Percentiles rank a stretch among this genome's conserved stretches.
Conservation (phyloP, 2,329 filamentous ascomycete genomes). For the Fusarium aywerte region DNA sequence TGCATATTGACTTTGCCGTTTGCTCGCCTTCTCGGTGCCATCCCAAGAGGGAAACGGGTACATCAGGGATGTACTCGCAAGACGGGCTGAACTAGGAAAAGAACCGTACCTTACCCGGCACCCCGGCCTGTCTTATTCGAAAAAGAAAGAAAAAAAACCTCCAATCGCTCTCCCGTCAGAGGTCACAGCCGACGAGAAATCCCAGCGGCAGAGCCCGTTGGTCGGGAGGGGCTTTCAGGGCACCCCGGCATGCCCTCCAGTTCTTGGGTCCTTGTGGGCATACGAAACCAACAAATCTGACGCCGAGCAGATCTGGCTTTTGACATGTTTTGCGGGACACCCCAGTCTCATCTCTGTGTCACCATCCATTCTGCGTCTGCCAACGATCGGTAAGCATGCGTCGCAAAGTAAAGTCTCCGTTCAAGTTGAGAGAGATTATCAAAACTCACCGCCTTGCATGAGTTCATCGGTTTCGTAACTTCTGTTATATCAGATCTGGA, state of each 20-base stretch:
- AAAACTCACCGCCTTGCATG: slow-evolving; percentile 35
- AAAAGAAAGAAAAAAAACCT: too few relatives aligned
- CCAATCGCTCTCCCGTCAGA: slow-evolving; percentile 33
- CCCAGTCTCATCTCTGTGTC: slow-evolving; percentile 48
- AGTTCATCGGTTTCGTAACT: slow-evolving; percentile 33
- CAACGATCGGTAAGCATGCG: slow-evolving; percentile 37
- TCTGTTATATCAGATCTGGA: slow-evolving; percentile 34
- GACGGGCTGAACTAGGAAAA: slow-evolving; percentile 50
- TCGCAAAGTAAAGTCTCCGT: slow-evolving; percentile 30
- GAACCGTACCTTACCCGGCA: slow-evolving; percentile 32
- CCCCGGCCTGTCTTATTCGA: slow-evolving; percentile 29
- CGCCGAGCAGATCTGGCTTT: slow-evolving; percentile 46
- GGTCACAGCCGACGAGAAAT: slow-evolving; percentile 33
- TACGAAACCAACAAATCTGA: slow-evolving; percentile 40
- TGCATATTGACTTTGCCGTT: slow-evolving; percentile 35
- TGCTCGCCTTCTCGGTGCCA: slow-evolving; percentile 27
- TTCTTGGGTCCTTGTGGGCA: slow-evolving; percentile 36
- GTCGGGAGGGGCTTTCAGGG: slow-evolving; percentile 43
- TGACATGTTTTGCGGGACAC: slow-evolving; percentile 50
- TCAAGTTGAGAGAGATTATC: slow-evolving; percentile 10
- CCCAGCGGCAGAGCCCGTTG: slow-evolving; percentile 42
- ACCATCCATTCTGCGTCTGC: slow-evolving; percentile 43
- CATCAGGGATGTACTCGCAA: slow-evolving; percentile 48
- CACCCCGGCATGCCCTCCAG: slow-evolving; percentile 37
- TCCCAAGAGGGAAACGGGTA: slow-evolving; percentile 30